These are phyloP conservation scores for Aspergillus incahuasiensis DNA, from an alignment of 495 filamentous ascomycete genomes.

Conservation along the genomic window DNA sequence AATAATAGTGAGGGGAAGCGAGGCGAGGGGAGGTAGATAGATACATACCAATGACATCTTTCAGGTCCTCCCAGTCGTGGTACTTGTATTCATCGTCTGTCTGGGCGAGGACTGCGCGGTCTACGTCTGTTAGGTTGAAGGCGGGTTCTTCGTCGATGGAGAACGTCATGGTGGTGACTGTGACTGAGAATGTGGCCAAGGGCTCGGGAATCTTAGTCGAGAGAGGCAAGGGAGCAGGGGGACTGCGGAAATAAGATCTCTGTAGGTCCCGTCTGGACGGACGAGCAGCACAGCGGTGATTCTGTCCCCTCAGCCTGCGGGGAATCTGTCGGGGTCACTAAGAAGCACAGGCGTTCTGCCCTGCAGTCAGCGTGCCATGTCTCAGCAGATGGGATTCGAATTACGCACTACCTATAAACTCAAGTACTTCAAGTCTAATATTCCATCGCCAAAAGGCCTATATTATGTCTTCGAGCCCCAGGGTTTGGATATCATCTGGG, in stretches of 20 bases:
- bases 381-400: not conserved
- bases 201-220: conserved; percentile 14
- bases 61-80: conserved; percentile 67
- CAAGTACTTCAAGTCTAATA: not conserved
- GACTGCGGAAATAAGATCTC: not conserved
- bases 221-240: conserved; percentile 5
- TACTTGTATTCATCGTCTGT: conserved; percentile 64
- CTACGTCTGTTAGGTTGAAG: conserved; percentile 62
- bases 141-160: conserved; percentile 29
- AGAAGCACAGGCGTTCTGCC: not conserved
- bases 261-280: not conserved
- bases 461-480: too few relatives aligned
- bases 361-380: not conserved
- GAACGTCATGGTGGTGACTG: conserved; percentile 1
- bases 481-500: too few relatives aligned
- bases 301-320: not conserved
- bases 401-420: not conserved
- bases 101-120: conserved; percentile 60
- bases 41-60: conserved; percentile 56
- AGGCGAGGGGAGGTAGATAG: conserved; percentile 10
- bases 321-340: not conserved
- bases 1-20: too few relatives aligned
- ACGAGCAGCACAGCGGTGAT: not conserved
- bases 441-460: too few relatives aligned
- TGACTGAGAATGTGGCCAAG: not conserved